phyloP scores from a whole-genome alignment of 2,329 filamentous ascomycete genomes.

The Catunica adiposa region DNA sequence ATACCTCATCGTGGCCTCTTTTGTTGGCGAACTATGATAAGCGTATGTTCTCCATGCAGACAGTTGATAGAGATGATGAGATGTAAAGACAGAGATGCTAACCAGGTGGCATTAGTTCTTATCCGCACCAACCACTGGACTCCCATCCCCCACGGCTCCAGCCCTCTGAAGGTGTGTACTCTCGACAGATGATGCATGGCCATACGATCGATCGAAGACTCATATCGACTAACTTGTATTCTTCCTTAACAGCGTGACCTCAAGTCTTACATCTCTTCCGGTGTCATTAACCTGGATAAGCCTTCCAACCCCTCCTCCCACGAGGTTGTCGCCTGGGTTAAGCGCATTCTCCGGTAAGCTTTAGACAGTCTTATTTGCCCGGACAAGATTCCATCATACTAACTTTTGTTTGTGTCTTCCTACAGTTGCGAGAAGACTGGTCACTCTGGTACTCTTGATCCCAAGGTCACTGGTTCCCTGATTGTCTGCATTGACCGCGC shows the following conservation, averaged over 20 bases:
- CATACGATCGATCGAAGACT: no score
- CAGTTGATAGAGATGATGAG: background rate
- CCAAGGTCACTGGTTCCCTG: constrained; percentile 90
- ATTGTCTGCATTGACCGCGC: constrained; percentile 94
- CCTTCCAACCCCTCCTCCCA: constrained; percentile 95
- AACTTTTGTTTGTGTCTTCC: constrained; percentile 2
- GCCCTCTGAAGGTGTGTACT: constrained; percentile 47
- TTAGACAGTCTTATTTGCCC: background rate
- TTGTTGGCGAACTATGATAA: constrained; percentile 93
- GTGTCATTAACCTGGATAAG: constrained; percentile 80
- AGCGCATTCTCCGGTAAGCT: constrained; percentile 79
- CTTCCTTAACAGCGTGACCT: constrained; percentile 48
- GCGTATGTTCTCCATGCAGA: constrained; percentile 43
- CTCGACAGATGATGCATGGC: background rate
- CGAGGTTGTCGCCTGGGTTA: constrained; percentile 98
- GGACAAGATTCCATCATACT: background rate
- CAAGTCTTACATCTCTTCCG: constrained; percentile 91
- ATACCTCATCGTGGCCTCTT: constrained; percentile 83
- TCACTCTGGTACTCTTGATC: constrained; percentile 94
- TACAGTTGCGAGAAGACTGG: constrained; percentile 67
- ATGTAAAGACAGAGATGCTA: constrained; percentile 8
- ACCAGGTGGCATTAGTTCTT: constrained; percentile 44
- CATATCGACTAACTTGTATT: no score
- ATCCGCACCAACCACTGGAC: constrained; percentile 94
- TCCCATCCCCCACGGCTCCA: constrained; percentile 83